Evolutionary conservation across 192 early-diverging fungal species (phyloP), one percentile per base, ranked within the genome.

Genomic region (Entrophospora sp.): DNA sequence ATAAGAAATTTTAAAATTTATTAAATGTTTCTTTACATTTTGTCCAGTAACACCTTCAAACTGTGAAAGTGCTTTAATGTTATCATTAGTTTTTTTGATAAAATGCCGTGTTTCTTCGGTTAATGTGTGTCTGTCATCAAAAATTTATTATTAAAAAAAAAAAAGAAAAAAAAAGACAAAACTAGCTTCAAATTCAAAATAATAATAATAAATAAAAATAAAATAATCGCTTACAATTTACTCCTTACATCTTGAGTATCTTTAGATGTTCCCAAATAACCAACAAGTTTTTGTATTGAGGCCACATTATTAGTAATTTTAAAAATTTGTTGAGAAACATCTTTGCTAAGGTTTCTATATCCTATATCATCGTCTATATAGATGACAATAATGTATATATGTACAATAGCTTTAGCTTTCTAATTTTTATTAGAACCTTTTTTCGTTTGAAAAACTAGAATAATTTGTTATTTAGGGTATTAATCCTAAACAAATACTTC

Each of bases 321-420:
- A 73, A 94, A 95, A 32, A 97, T 83, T 66, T 89, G 81, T 64
- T 91, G 87, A 12, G 92, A 94, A 10, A 91, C 80, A 57, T 82
- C 78, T 34, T 89, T 25, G 14, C 12, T 57, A 12, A 57, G 25
- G 14, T 20, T 20, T 20, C 31, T 57, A 32, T 57, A 57, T 16
- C 31, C 18, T 32, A 8, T 57, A 25, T 57, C 53, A 12, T 57
- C 53, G 53, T 57, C 53, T n/a, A n/a, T 57, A 20, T 2, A 31
- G 20, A 32, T 16, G 12, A 25, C 12, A 57, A 32, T 52, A 10
- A 2, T 27, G 49, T 12, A 27, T 52, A 27, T 12, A 28, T 14
- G 12, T 31, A 10, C 25, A 16, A 14, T 2, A 57, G 31, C 13
- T 48, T 48, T 48, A 18, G 20, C 5, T 48, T 18, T 48, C 20